phyloP scores from a whole-genome alignment of 2,329 filamentous ascomycete genomes.

The Arthrobotrys conoides region DNA sequence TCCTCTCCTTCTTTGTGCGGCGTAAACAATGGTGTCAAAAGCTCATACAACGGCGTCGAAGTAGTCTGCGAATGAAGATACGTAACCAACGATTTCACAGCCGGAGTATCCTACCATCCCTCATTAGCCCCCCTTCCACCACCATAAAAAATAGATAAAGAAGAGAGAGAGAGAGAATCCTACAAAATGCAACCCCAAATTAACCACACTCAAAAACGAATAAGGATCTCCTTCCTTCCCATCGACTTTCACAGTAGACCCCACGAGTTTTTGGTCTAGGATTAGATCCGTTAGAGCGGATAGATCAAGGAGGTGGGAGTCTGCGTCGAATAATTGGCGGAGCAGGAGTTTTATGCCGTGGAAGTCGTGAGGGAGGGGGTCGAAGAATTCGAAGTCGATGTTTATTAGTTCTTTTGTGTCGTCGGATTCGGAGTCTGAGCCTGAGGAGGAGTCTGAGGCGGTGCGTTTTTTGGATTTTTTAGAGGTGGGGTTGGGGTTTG shows the following conservation, averaged over 20 bases:
- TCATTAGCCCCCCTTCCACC: neutral
- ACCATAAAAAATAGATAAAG: neutral
- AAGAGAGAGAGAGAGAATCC: constrained; percentile 1
- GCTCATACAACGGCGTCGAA: constrained; percentile 37
- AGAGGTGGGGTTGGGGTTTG: neutral
- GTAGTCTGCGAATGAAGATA: constrained; percentile 70
- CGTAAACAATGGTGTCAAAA: neutral
- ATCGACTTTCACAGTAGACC: constrained; percentile 97
- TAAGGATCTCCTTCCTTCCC: constrained; percentile 80
- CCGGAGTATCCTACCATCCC: constrained; percentile 67
- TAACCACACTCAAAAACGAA: constrained; percentile 72
- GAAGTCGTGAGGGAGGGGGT: constrained; percentile 92
- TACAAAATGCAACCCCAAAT: constrained; percentile 80
- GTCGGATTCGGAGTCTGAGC: neutral
- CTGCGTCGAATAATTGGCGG: constrained; percentile 91
- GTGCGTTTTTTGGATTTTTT: constrained; percentile 31
- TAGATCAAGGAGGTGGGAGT: constrained; percentile 86
- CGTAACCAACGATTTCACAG: constrained; percentile 72
- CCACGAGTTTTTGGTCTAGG: constrained; percentile 86
- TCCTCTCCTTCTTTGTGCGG: constrained; percentile 64
- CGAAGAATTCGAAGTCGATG: constrained; percentile 99
- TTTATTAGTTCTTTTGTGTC: constrained; percentile 71
- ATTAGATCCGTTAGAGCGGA: constrained; percentile 89
- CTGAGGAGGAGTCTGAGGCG: constrained; percentile 11
- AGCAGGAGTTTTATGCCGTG: constrained; percentile 92